These are phyloP conservation scores for Cyberlindnera petersonii DNA, from an alignment of 805 yeast genomes.

Conservation along the genomic window DNA sequence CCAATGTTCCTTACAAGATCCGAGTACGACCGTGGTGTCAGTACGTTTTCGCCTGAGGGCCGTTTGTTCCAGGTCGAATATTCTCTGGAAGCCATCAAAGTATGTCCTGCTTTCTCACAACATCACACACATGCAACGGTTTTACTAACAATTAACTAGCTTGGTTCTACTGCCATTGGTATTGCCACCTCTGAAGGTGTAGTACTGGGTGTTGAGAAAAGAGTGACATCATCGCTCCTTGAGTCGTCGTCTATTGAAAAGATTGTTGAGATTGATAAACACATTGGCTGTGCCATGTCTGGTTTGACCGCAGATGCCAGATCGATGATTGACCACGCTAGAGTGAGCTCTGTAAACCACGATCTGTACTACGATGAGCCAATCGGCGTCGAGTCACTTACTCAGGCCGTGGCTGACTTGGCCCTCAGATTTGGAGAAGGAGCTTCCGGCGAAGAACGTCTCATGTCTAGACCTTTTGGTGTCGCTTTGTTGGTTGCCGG, in stretches of 20 bases:
- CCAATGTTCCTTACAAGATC: slow-evolving; percentile 96
- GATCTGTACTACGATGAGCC: slow-evolving; percentile 87
- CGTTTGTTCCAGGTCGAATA: slow-evolving; percentile 97
- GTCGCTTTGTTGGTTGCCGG: slow-evolving; percentile 97
- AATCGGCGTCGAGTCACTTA: slow-evolving; percentile 86
- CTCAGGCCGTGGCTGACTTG: slow-evolving; percentile 95
- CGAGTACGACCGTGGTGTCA: slow-evolving; percentile 98
- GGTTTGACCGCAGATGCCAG: slow-evolving; percentile 99
- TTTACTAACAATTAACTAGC: slow-evolving; percentile 21
- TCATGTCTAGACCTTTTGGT: slow-evolving; percentile 97
- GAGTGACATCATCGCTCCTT: slow-evolving; percentile 87
- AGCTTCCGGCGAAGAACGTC: slow-evolving; percentile 88
- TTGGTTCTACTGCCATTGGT: slow-evolving; percentile 98
- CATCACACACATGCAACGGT: background rate
- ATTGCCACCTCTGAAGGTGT: slow-evolving; percentile 94
- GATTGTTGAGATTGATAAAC: slow-evolving; percentile 89
- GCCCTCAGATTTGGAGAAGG: slow-evolving; percentile 97
- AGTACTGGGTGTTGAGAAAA: slow-evolving; percentile 91
- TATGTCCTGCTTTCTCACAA: slow-evolving; percentile 29
- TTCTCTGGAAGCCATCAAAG: slow-evolving; percentile 93
- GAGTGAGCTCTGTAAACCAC: slow-evolving; percentile 86
- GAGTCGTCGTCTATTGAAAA: slow-evolving; percentile 94
- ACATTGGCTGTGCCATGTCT: slow-evolving; percentile 98
- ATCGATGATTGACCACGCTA: slow-evolving; percentile 97
- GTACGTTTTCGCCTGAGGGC: slow-evolving; percentile 98